Evolutionary conservation across 306 rosid species (phyloP).

Genomic region (Lathyrus tuberosus): DNA sequence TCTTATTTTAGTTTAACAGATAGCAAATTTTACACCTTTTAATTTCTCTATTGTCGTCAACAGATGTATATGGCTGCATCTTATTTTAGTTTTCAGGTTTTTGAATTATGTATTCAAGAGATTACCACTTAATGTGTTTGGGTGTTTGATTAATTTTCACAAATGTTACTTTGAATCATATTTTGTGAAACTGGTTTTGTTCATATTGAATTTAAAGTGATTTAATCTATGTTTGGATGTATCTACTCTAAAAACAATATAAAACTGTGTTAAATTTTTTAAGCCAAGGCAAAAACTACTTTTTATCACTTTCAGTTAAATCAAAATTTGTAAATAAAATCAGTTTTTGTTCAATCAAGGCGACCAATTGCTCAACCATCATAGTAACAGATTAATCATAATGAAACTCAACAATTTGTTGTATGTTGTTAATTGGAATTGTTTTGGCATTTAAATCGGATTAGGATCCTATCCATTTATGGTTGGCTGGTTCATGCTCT

Average conservation of each 20-base stretch:
- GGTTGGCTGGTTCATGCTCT: conserved; percentile 1
- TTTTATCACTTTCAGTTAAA: neutral
- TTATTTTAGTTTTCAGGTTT: conserved; percentile 17
- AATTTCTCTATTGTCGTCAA: no score
- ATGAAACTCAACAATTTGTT: neutral
- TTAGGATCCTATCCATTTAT: no score
- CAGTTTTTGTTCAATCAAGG: neutral
- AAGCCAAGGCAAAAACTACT: no score
- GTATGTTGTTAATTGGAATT: conserved; percentile 10
- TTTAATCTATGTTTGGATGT: neutral
- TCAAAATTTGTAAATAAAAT: neutral
- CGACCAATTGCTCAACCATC: neutral
- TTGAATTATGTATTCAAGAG: neutral
- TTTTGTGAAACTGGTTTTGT: neutral
- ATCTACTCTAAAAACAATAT: neutral
- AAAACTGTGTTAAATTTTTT: neutral
- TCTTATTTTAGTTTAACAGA: conserved; percentile 1
- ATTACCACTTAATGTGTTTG: neutral
- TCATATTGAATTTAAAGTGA: neutral
- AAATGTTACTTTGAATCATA: neutral
- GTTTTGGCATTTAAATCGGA: neutral
- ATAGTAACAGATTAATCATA: neutral
- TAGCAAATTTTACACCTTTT: conserved; percentile 3
- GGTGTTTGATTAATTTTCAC: neutral
- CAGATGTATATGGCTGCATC: no score